A percentile compares a stretch with the other conserved stretches of the same genome.
These are phyloP conservation scores for Ambrosia hybrid DNA, from an alignment of 140 eudicot species.

Conservation along the genomic window DNA sequence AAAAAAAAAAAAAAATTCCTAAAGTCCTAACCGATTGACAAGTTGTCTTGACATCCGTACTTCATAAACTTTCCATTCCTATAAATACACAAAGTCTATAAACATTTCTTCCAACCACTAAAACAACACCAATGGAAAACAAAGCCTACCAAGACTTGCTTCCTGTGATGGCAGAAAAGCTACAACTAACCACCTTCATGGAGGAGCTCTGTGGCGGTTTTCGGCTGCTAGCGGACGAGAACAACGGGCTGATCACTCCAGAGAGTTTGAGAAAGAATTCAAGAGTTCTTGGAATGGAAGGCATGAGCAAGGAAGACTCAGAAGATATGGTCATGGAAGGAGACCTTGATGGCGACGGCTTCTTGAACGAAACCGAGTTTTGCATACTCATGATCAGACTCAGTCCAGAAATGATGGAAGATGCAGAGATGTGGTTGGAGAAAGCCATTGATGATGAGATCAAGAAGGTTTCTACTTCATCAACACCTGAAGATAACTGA, in stretches of 20 bases:
- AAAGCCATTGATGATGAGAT: slow-evolving; percentile 70
- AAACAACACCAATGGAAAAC: slow-evolving; percentile 25
- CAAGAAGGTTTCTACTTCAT: slow-evolving; percentile 2
- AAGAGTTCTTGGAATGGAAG: slow-evolving; percentile 62
- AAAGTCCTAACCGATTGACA: background rate
- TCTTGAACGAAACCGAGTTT: slow-evolving; percentile 66
- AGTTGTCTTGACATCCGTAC: background rate
- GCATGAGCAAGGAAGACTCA: slow-evolving; percentile 66
- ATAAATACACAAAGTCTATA: background rate
- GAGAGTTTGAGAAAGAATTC: slow-evolving; percentile 66
- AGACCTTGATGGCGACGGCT: slow-evolving; percentile 77
- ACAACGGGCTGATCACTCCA: slow-evolving; percentile 54
- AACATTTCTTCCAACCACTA: slow-evolving; percentile 1
- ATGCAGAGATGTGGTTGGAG: slow-evolving; percentile 73
- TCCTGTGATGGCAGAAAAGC: slow-evolving; percentile 88
- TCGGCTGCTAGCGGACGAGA: slow-evolving; percentile 64
- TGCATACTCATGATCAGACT: slow-evolving; percentile 87
- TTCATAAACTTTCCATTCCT: slow-evolving; percentile 6
- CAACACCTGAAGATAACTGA: background rate
- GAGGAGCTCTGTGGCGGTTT: slow-evolving; percentile 80
- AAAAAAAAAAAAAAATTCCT: too few species aligned
- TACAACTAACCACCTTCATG: slow-evolving; percentile 63
- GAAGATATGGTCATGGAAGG: slow-evolving; percentile 81
- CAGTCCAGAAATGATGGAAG: slow-evolving; percentile 88
- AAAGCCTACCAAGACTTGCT: slow-evolving; percentile 63